phyloP scores from a whole-genome alignment of 2,329 filamentous ascomycete species.

The Waltergamsia citrina region DNA sequence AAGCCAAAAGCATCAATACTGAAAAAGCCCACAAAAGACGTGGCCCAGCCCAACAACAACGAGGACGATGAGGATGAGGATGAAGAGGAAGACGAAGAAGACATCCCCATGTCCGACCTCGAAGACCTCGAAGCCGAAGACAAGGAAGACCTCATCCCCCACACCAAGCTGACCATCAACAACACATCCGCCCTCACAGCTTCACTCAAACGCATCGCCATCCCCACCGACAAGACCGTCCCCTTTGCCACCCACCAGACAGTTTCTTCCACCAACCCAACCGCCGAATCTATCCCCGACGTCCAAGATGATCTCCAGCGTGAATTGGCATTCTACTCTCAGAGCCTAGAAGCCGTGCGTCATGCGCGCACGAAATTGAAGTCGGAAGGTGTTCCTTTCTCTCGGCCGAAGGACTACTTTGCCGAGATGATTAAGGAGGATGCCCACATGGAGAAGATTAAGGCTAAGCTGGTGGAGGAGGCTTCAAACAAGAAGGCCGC shows the following conservation, averaged over 20 bases:
- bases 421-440: slow-evolving; percentile 99
- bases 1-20: slow-evolving; percentile 34
- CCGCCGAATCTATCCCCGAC: slow-evolving; percentile 61
- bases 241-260: slow-evolving; percentile 80
- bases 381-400: slow-evolving; percentile 77
- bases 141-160: slow-evolving; percentile 76
- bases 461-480: slow-evolving; percentile 85
- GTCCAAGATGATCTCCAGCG: slow-evolving; percentile 86
- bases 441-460: slow-evolving; percentile 96
- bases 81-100: slow-evolving; percentile 70
- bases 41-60: slow-evolving; percentile 18
- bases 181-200: slow-evolving; percentile 81
- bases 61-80: slow-evolving; percentile 49
- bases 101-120: slow-evolving; percentile 82
- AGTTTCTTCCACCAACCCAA: slow-evolving; percentile 57
- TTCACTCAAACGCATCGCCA: slow-evolving; percentile 65
- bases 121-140: slow-evolving; percentile 71
- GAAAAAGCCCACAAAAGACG: slow-evolving; percentile 11
- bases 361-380: slow-evolving; percentile 65
- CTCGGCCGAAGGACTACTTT: slow-evolving; percentile 88
- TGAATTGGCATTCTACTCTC: slow-evolving; percentile 87
- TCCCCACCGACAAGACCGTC: slow-evolving; percentile 56
- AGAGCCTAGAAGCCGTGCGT: slow-evolving; percentile 72
- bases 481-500: slow-evolving; percentile 88
- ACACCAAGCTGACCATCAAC: slow-evolving; percentile 94